Evolutionary conservation across 192 early-diverging fungal species (phyloP).

Genomic region (Geosiphon pyriformis): DNA sequence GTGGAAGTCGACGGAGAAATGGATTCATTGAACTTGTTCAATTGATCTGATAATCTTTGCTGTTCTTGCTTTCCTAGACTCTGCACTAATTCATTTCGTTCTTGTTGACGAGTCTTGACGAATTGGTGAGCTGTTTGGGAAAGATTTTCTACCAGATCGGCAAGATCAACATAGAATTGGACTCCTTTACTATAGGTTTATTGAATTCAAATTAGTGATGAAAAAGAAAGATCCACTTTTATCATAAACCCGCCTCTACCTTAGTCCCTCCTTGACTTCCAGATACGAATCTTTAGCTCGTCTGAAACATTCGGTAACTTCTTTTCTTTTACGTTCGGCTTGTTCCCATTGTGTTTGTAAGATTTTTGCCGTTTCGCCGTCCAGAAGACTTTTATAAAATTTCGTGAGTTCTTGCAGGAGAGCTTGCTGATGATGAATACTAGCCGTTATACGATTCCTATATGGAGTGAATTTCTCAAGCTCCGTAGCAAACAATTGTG

Average conservation of each 20-base stretch:
- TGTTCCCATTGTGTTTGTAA: slow-evolving; percentile 66
- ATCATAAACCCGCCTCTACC: slow-evolving; percentile 14
- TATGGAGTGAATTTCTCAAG: slow-evolving; percentile 85
- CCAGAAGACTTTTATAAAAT: slow-evolving; percentile 71
- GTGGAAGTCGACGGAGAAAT: slow-evolving; percentile 14
- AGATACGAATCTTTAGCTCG: slow-evolving; percentile 64
- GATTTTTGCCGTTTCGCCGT: slow-evolving; percentile 60
- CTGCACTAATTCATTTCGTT: slow-evolving; percentile 52
- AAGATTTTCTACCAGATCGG: slow-evolving; percentile 51
- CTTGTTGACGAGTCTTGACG: slow-evolving; percentile 50
- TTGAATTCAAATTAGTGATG: background rate
- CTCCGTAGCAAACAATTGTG: slow-evolving; percentile 83
- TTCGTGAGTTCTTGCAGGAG: slow-evolving; percentile 69
- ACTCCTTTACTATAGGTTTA: slow-evolving; percentile 47
- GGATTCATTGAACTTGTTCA: slow-evolving; percentile 39
- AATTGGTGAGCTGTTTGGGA: slow-evolving; percentile 52
- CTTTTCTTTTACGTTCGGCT: slow-evolving; percentile 57
- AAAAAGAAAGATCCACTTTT: background rate
- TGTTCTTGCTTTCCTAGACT: slow-evolving; percentile 56
- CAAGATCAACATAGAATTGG: slow-evolving; percentile 63
- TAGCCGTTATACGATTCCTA: slow-evolving; percentile 65
- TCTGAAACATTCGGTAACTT: slow-evolving; percentile 58
- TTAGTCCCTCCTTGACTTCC: slow-evolving; percentile 52
- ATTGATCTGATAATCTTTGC: slow-evolving; percentile 52
- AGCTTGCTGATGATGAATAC: slow-evolving; percentile 66